A percentile compares a stretch with the other conserved stretches of the same genome.
These are phyloP conservation scores for Tolypocladium endophyticum DNA, from an alignment of 2,329 filamentous ascomycete genomes.

Conservation along the genomic window DNA sequence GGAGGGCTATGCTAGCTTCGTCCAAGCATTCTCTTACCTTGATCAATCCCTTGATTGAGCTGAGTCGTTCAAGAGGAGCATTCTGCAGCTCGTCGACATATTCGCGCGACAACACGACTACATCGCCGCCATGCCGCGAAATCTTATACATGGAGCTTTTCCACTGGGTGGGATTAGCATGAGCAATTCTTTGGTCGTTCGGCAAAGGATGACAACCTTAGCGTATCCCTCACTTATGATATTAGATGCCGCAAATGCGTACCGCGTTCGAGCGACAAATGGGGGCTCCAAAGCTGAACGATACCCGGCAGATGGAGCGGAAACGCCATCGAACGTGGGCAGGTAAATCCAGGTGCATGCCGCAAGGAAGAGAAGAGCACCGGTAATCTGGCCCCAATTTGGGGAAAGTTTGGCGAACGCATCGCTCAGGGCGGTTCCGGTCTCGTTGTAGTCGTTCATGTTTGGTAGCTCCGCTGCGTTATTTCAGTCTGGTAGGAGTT, in stretches of 20 bases:
- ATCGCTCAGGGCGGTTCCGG: neutral
- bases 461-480: neutral
- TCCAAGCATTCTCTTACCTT: neutral
- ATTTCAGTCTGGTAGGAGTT: neutral
- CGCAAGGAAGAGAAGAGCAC: neutral
- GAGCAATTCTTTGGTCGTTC: neutral
- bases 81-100: constrained; percentile 6
- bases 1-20: too few relatives aligned
- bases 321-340: neutral
- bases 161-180: neutral
- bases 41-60: constrained; percentile 4
- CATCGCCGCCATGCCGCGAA: constrained; percentile 4
- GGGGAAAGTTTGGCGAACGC: neutral
- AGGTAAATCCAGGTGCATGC: neutral
- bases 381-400: neutral
- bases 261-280: constrained; percentile 2
- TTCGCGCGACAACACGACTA: constrained; percentile 4
- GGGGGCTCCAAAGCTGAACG: constrained; percentile 3
- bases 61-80: constrained; percentile 1
- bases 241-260: neutral
- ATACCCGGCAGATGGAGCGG: constrained; percentile 3
- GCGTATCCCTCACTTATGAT: constrained; percentile 6
- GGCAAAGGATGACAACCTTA: neutral
- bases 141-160: constrained; percentile 4
- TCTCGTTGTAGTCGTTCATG: neutral